A percentile compares a stretch with the other conserved stretches of the same genome.
Conservation (phyloP, 441 rosid species). For the Euphorbia celastroides region DNA sequence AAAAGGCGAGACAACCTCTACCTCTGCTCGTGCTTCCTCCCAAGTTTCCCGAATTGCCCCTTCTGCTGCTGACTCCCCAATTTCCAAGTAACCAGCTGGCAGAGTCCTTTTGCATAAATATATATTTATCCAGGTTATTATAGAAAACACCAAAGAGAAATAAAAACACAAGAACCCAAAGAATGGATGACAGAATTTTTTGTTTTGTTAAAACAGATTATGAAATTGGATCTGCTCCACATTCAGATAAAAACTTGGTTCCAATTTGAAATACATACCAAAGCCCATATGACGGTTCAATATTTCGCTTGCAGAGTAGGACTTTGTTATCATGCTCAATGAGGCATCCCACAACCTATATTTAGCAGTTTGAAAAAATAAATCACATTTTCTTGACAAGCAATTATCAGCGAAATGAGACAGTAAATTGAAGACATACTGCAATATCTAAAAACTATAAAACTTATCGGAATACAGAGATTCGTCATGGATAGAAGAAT, state of each 20-base stretch:
- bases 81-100: slow-evolving; percentile 95
- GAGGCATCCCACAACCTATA: slow-evolving; percentile 93
- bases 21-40: slow-evolving; percentile 94
- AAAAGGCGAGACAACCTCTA: slow-evolving; percentile 82
- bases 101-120: slow-evolving; percentile 62
- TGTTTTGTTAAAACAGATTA: no score
- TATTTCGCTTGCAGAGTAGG: slow-evolving; percentile 92
- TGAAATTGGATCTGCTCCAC: no score
- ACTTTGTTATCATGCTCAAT: slow-evolving; percentile 79
- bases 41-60: slow-evolving; percentile 93
- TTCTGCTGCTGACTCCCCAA: slow-evolving; percentile 92
- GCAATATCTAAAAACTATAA: background rate
- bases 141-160: slow-evolving; percentile 1
- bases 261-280: slow-evolving; percentile 43
- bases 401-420: background rate
- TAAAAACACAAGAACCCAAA: slow-evolving; percentile 7
- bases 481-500: background rate
- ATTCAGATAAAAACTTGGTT: background rate
- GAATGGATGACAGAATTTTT: slow-evolving; percentile 10
- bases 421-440: background rate
- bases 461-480: background rate
- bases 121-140: slow-evolving; percentile 13
- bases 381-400: slow-evolving; percentile 5
- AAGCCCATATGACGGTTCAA: slow-evolving; percentile 86
- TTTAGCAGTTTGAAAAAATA: slow-evolving; percentile 15